phyloP scores from a whole-genome alignment of 805 yeast species.

The Yamadazyma sp. region DNA sequence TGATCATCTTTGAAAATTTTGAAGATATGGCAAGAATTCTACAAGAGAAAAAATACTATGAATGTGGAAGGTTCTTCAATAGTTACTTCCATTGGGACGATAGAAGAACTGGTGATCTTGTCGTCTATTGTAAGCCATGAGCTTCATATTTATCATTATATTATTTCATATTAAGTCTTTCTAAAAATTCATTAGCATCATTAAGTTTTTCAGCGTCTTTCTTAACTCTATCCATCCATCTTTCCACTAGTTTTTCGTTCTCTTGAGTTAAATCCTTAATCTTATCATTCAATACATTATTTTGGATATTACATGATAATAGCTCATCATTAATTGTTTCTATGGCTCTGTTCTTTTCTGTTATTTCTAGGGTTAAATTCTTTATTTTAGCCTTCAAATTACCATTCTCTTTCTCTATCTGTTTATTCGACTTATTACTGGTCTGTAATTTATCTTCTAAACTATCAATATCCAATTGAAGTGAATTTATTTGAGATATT shows the following conservation, averaged over 20 bases:
- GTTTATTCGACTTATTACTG: conserved; percentile 11
- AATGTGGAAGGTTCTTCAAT: conserved; percentile 63
- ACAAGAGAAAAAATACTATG: conserved; percentile 40
- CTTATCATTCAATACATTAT: conserved; percentile 41
- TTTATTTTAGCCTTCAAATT: conserved; percentile 19
- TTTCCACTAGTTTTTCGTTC: conserved; percentile 45
- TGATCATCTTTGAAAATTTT: conserved; percentile 70
- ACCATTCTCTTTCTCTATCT: conserved; percentile 16
- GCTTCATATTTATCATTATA: background rate
- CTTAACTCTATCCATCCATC: conserved; percentile 43
- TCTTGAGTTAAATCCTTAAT: conserved; percentile 43
- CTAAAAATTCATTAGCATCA: conserved; percentile 35
- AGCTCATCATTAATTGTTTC: conserved; percentile 67
- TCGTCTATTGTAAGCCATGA: conserved; percentile 1
- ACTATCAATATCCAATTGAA: conserved; percentile 21
- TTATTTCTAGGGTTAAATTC: conserved; percentile 24
- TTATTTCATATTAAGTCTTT: background rate
- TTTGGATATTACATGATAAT: conserved; percentile 57
- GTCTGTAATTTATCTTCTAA: conserved; percentile 15
- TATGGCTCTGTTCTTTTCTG: conserved; percentile 53
- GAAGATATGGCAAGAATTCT: conserved; percentile 44
- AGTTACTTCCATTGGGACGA: conserved; percentile 82
- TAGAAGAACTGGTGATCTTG: conserved; percentile 66
- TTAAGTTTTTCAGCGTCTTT: conserved; percentile 61
- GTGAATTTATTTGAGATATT: conserved; percentile 9